phyloP scores from a whole-genome alignment of 2,329 filamentous ascomycete genomes.

The Fusarium tjaetaba region DNA sequence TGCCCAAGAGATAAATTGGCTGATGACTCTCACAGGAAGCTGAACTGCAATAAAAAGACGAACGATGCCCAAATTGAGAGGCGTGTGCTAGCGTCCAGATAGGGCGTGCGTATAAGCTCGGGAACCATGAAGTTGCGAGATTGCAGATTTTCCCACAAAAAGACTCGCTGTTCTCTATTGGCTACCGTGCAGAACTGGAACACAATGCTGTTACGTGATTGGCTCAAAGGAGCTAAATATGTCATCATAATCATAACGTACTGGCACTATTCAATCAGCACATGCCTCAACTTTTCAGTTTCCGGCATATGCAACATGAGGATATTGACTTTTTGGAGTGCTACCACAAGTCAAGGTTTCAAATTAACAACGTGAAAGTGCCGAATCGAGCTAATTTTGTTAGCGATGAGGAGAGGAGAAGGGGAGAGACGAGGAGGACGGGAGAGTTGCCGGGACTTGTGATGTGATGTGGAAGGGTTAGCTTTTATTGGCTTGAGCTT shows the following conservation, averaged over 20 bases:
- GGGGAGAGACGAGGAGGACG: neutral
- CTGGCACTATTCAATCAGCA: constrained; percentile 34
- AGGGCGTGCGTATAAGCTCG: constrained; percentile 29
- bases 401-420: neutral
- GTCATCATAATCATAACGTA: constrained; percentile 40
- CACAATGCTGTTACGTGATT: constrained; percentile 29
- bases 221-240: constrained; percentile 19
- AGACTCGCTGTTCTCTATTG: constrained; percentile 16
- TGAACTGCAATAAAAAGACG: neutral
- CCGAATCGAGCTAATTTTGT: neutral
- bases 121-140: constrained; percentile 33
- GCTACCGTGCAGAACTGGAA: constrained; percentile 12
- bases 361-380: constrained; percentile 4
- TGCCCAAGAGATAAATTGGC: neutral
- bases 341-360: constrained; percentile 2
- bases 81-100: neutral
- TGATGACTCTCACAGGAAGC: neutral
- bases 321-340: constrained; percentile 1
- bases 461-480: constrained; percentile 8
- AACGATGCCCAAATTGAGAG: neutral
- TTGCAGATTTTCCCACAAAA: constrained; percentile 24
- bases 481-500: constrained; percentile 16
- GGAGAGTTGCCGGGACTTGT: neutral
- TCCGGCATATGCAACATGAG: constrained; percentile 13
- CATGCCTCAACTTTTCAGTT: constrained; percentile 26